Percentiles rank a stretch among this genome's conserved stretches.
phyloP scores from a whole-genome alignment of 805 yeast genomes.

The Kregervanrija fluxuum region DNA sequence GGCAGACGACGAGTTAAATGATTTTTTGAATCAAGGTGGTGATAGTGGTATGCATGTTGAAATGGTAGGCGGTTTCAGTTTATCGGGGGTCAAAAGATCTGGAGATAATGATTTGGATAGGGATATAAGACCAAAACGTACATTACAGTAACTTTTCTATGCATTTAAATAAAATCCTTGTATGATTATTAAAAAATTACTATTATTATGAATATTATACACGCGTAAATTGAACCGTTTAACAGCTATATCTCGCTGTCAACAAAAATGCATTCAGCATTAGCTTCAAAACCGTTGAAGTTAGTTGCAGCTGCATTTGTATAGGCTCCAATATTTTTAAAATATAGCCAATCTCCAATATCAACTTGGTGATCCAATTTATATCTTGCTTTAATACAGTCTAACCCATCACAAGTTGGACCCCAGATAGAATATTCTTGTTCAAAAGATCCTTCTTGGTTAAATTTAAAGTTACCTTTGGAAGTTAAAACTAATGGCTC shows the following conservation, averaged over 20 bases:
- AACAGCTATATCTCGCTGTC: conserved; percentile 19
- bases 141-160: background rate
- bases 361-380: conserved; percentile 51
- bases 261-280: conserved; percentile 57
- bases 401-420: conserved; percentile 96
- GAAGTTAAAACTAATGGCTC: conserved; percentile 58
- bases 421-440: conserved; percentile 80
- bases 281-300: conserved; percentile 79
- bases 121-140: background rate
- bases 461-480: conserved; percentile 30
- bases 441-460: conserved; percentile 4
- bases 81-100: conserved; percentile 17
- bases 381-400: conserved; percentile 57
- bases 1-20: conserved; percentile 22
- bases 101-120: conserved; percentile 8
- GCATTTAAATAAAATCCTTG: background rate
- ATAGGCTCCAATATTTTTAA: conserved; percentile 82
- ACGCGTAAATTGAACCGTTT: background rate
- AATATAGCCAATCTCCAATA: conserved; percentile 91
- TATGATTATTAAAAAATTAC: background rate
- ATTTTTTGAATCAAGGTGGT: conserved; percentile 12
- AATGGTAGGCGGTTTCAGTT: conserved; percentile 15
- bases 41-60: conserved; percentile 24
- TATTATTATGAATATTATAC: background rate
- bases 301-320: conserved; percentile 88